A percentile compares a stretch with the other conserved stretches of the same genome.
phyloP scores from a whole-genome alignment of 768 basidiomycete species.

The Mycena latifolia region DNA sequence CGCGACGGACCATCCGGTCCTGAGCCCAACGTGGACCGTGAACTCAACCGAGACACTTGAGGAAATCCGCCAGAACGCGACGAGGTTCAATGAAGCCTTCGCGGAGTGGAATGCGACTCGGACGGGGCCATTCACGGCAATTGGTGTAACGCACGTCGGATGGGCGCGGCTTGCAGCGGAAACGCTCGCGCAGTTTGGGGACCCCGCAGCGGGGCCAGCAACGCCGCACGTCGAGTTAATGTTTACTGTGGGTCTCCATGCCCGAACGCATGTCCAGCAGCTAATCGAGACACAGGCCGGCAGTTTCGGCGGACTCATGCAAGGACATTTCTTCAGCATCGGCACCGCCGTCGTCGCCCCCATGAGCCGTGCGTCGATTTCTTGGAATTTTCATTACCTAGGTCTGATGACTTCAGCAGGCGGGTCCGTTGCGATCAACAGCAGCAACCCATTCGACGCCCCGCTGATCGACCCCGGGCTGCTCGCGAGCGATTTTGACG shows the following conservation, averaged over 20 bases:
- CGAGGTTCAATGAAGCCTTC: constrained; percentile 2
- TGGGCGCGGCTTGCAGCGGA: constrained; percentile 40
- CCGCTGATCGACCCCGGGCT: constrained; percentile 61
- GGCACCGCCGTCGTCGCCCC: constrained; percentile 28
- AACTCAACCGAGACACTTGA: constrained; percentile 16
- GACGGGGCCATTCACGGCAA: constrained; percentile 44
- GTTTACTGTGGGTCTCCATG: constrained; percentile 40
- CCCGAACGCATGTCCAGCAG: not conserved
- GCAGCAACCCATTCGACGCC: constrained; percentile 51
- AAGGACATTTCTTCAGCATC: constrained; percentile 17
- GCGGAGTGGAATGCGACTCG: constrained; percentile 37
- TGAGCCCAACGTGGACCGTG: constrained; percentile 15
- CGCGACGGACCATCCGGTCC: constrained; percentile 22
- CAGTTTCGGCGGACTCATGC: constrained; percentile 7
- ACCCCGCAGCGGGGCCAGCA: constrained; percentile 48
- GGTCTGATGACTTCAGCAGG: constrained; percentile 27
- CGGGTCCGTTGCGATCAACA: constrained; percentile 45
- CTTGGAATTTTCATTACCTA: not conserved
- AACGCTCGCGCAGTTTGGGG: constrained; percentile 37
- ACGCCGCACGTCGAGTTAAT: constrained; percentile 50
- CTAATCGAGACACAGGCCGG: not conserved
- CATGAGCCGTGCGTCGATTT: constrained; percentile 37
- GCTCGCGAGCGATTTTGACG: constrained; percentile 39
- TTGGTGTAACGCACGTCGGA: constrained; percentile 40
- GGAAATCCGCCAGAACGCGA: constrained; percentile 14